phyloP scores from a whole-genome alignment of 2,329 filamentous ascomycete species.

The Hypoxylon sp. region DNA sequence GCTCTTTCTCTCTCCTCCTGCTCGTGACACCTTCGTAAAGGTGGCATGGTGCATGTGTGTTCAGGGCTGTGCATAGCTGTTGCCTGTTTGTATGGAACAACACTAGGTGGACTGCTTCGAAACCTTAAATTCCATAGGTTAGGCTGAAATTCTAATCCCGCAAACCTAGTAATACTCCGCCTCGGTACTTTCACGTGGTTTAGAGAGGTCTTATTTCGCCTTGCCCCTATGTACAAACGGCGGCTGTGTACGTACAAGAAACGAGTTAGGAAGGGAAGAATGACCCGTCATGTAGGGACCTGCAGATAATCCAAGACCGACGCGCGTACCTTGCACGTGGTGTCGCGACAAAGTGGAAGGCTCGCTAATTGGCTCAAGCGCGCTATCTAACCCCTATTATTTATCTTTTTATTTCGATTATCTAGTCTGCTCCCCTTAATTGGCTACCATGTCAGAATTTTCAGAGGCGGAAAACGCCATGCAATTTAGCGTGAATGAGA shows the following conservation, averaged over 20 bases:
- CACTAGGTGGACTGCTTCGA: neutral
- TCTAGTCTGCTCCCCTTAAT: neutral
- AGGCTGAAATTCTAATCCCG: neutral
- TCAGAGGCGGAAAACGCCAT: neutral
- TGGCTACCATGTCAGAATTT: neutral
- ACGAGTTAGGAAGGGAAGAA: neutral
- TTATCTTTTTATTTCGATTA: neutral
- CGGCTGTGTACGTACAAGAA: neutral
- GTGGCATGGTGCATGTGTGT: slow-evolving; percentile 3
- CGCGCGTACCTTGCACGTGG: neutral
- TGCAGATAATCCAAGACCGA: neutral
- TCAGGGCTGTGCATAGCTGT: neutral
- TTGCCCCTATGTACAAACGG: slow-evolving; percentile 5
- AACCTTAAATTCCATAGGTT: neutral
- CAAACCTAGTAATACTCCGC: neutral
- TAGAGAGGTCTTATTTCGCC: neutral
- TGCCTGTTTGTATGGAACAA: neutral
- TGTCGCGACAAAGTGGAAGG: neutral
- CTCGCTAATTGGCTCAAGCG: neutral
- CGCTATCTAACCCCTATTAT: neutral
- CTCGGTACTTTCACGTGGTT: neutral
- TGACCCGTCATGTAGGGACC: slow-evolving; percentile 5
- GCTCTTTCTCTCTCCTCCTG: slow-evolving; percentile 4
- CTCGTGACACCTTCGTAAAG: neutral
- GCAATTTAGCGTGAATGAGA: neutral